Evolutionary conservation across 2,329 filamentous ascomycete genomes (phyloP).

Genomic region (Penicillium corylophilum): DNA sequence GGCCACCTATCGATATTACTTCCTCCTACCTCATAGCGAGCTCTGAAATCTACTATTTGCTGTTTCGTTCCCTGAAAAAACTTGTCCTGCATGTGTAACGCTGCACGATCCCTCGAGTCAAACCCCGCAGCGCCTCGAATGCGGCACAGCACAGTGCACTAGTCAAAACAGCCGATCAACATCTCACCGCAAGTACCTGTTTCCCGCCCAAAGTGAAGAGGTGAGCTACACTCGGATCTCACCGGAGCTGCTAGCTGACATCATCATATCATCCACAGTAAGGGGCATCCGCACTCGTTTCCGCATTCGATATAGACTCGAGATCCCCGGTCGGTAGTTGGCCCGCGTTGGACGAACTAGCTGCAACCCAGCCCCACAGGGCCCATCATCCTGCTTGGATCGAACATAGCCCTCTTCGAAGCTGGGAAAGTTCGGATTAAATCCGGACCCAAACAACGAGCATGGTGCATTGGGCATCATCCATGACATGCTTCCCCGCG

Average conservation of each 20-base stretch:
- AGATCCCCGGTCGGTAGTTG: too few species aligned
- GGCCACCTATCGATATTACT: background rate
- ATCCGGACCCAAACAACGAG: background rate
- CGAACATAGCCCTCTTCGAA: background rate
- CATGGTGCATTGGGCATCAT: background rate
- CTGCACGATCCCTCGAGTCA: background rate
- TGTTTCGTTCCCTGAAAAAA: too few species aligned
- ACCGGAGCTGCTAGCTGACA: background rate
- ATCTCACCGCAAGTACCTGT: background rate
- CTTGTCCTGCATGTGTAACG: background rate
- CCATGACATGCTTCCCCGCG: background rate
- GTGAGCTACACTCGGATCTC: background rate
- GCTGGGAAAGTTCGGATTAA: background rate
- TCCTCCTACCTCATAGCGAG: background rate
- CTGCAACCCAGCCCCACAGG: background rate
- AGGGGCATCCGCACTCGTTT: background rate
- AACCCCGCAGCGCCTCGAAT: background rate
- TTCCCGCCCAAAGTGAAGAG: background rate
- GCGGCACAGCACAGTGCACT: background rate
- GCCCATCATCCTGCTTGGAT: background rate
- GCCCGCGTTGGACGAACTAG: too few species aligned
- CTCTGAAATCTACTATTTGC: background rate
- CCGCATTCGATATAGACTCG: too few species aligned
- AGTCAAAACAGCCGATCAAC: background rate
- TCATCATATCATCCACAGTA: background rate